Conservation (phyloP, 1,284 basidiomycete species). For the Neolentinus lepideus region DNA sequence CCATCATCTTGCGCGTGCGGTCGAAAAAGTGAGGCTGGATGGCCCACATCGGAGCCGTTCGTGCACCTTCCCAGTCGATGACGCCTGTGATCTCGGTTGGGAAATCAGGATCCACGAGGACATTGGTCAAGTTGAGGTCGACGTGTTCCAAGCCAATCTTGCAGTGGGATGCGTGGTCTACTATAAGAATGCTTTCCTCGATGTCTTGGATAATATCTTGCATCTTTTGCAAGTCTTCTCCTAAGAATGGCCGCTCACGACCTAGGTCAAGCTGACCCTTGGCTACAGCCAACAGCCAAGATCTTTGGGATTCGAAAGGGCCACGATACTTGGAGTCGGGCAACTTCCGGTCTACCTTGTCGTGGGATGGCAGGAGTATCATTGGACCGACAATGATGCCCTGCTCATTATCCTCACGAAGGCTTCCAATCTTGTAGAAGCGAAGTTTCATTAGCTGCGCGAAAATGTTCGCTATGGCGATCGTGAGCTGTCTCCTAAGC, state of each 20-base stretch:
- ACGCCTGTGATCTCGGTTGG: background rate
- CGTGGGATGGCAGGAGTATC: background rate
- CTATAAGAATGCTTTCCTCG: background rate
- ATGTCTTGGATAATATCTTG: background rate
- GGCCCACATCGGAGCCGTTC: background rate
- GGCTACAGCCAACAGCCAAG: background rate
- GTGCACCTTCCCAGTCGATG: background rate
- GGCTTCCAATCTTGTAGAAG: background rate
- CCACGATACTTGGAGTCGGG: background rate
- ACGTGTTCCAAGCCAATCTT: background rate
- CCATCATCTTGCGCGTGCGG: background rate
- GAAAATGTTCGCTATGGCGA: background rate
- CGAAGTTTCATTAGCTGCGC: background rate
- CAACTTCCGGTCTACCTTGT: background rate
- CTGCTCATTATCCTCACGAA: background rate
- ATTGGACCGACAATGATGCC: background rate
- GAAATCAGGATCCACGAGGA: background rate
- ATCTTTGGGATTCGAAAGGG: background rate
- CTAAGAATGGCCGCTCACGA: background rate
- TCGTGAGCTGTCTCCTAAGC: constrained; percentile 3
- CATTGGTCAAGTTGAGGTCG: background rate
- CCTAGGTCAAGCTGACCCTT: background rate
- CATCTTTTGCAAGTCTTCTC: background rate
- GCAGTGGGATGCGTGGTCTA: background rate
- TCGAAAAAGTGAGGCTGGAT: background rate